Evolutionary conservation across 2,329 filamentous ascomycete genomes (phyloP), one percentile per base, ranked within the genome.

Genomic region (Hymenoscyphus fraxineus): DNA sequence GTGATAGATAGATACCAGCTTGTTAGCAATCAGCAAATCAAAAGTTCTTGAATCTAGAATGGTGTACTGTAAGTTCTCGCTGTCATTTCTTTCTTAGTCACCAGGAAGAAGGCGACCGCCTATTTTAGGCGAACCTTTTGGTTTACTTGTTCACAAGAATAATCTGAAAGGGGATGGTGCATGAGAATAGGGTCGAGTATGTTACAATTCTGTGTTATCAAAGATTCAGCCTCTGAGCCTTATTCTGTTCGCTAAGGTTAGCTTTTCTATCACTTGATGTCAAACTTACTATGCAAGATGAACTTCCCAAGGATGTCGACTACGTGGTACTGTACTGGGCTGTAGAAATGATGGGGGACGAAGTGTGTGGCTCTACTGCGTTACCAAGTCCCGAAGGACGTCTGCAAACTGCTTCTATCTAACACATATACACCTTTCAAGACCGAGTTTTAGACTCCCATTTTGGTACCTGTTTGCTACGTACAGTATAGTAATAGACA

Each of bases 1-100:
- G 22, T 22, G 47, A 54, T 38, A 57, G 31, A 19, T 57, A 57
- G 55, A 57, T 56, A 56, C 55, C 55, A 57, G 55, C 3, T 32
- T 57, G 55, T 15, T 38, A 57, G 47, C 19, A 27, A 32, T 35
- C 19, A 57, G 55, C 55, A 35, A 57, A 57, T 32, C 55, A 57
- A 38, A 57, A 54, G 47, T 54, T 54, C 2, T 27, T 27, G 47
- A 22, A 10, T 54, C n/a, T 27, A 27, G 47, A 19, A 6, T 22
- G 19, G 44, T 13, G 47, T 54, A 10, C 22, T 12, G 47, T 54
- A 54, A 54, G 47, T 54, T 54, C 47, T 27, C 13, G 7, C 27
- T 27, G 4, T 54, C 47, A 13, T 27, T 54, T 15, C 4, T 7
- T 54, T 54, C 22, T 19, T 54, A 13, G 6, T 35, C 35, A 35